Base-by-base conservation (phyloP, 768 basidiomycete species). In the Auricularia heimuer region DNA sequence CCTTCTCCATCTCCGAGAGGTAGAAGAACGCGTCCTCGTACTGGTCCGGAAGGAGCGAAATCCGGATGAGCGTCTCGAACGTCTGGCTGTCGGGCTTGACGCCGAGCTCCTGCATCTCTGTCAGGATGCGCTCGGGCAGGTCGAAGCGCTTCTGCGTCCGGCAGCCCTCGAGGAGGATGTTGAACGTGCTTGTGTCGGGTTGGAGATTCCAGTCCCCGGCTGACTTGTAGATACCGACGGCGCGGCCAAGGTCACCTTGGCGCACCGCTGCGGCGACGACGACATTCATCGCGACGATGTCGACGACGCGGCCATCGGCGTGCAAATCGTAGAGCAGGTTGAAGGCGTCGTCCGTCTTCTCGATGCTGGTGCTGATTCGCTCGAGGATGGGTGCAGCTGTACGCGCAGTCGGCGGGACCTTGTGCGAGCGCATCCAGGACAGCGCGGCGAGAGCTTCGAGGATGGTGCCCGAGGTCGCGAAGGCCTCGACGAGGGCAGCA, bases 1-100 rank as follows among this genome's bases (percentile, higher is more conserved):
- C 81, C 0, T 79, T 75, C 73, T 94, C 94, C 89, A 92, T 91
- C 77, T 90, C 88, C 72, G 94, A 92, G 37, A 96, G 80, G 74
- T 91, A 93, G 71, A 85, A 87, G 76, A 94, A 94, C 0, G 92
- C 90, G 67, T 92, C 90, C 71, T 94, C 92, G 74, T 92, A 95
- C 70, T 90, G 87, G 0, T 85, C 85, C 21, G 67, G 37, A 14
- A 66, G 35, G 14, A 94, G 80, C 70, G 85, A 88, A 3, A 94
- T 81, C 11, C 77, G 68, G 66, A 94, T 83, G 75, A 93, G 80
- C 37, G 80, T 78, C 69, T 86, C 83, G 73, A 86, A 92, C 2
- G 87, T 90, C 35, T 76, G 75, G 45, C 75, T 73, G 71, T 92
- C 79, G 18, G 86, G 84, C 64, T 77, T 76, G 66, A 91, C 70